Percentiles rank a stretch among this genome's conserved stretches.
These are phyloP conservation scores for Perkinsus chesapeaki DNA, from an alignment of 169 alveolate genomes.

Conservation along the genomic window DNA sequence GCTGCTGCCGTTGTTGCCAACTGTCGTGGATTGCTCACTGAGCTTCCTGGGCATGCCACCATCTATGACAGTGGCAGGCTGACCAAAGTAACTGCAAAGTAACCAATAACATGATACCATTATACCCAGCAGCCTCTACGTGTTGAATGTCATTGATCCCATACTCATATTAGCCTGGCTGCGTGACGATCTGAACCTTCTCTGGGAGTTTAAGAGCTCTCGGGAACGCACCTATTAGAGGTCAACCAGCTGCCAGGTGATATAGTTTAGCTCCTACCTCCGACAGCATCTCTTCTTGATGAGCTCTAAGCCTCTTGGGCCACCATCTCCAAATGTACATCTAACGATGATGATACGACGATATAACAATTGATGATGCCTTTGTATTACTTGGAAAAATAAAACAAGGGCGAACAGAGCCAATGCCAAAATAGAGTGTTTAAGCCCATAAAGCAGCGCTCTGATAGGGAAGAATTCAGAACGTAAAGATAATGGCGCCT, in stretches of 20 bases:
- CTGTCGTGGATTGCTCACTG: too few relatives aligned
- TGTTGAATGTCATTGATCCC: neutral
- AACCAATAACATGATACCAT: neutral
- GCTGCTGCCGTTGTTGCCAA: too few relatives aligned
- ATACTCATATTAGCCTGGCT: neutral
- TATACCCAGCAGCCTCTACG: neutral
- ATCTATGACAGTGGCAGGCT: too few relatives aligned
- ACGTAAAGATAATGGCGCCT: neutral
- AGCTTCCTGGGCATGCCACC: too few relatives aligned
- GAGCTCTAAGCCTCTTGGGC: neutral
- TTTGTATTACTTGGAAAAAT: neutral
- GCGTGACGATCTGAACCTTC: neutral
- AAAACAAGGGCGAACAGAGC: neutral
- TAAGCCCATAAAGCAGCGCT: neutral
- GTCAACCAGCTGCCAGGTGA: neutral
- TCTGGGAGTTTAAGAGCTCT: neutral
- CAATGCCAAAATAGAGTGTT: neutral
- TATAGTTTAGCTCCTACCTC: neutral
- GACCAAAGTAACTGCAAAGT: neutral
- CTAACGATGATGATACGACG: neutral
- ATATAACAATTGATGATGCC: neutral
- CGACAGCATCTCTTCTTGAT: neutral
- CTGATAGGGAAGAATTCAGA: neutral
- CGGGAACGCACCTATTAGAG: neutral
- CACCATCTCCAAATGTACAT: neutral